Evolutionary conservation across 2,329 filamentous ascomycete genomes (phyloP), one percentile per base, ranked within the genome.

Genomic region (Domatiomyces catenatus): DNA sequence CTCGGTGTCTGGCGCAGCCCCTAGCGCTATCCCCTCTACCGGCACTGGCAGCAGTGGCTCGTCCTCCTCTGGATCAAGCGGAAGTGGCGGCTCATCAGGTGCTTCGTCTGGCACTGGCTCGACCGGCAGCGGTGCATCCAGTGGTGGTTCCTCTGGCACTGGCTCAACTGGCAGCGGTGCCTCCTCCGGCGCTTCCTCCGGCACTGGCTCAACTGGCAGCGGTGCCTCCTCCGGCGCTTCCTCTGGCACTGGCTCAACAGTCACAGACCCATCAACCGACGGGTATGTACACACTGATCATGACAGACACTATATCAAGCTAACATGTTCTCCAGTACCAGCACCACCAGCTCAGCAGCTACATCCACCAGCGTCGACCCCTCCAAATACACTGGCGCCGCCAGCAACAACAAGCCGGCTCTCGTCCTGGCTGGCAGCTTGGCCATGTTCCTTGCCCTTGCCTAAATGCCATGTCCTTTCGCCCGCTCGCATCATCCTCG

Each of bases 331-430:
- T 48, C 36, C 47, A 7, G 48, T 22, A 18, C 48, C 48, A 54
- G 50, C 52, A 15, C 42, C 52, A 15, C 42, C 8, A 10, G 42
- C 42, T 2, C 18, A 8, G 20, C 17, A 45, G 42, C 51, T 42
- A 44, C 47, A 19, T 44, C 42, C 46, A 48, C 44, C 42, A 49
- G 45, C 46, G 43, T 49, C 10, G 32, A 44, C 20, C 50, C 55
- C 36, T 49, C 51, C 45, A 53, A 50, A 7, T 56, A 50, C 44
- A 54, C 52, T 18, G 56, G 54, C 45, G 53, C 53, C 47, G 56
- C 56, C 47, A 51, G 39, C 22, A 39, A 28, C 54, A 55, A 55
- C 56, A 58, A 57, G 54, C 54, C 56, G 44, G 56, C 53, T 42
- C 48, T 56, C 32, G 54, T 55, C 45, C 48, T 58, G 10, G 42